These are phyloP conservation scores for Argentina anserina DNA, from an alignment of 306 rosid genomes.

Conservation along the genomic window DNA sequence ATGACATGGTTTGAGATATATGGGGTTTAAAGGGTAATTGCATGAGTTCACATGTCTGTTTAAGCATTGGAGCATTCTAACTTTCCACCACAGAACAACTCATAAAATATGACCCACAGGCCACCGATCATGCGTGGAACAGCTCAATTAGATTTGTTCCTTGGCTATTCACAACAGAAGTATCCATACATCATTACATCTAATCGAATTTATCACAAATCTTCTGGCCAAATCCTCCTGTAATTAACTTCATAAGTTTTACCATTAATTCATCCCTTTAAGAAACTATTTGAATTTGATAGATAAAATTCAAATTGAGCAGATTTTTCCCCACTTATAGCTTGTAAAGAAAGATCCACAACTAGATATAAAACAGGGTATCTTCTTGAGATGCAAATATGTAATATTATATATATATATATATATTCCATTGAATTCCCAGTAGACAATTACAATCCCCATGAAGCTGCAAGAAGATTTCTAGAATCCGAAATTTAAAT, in stretches of 20 bases:
- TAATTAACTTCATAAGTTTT: conserved; percentile 25
- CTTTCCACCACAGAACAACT: conserved; percentile 83
- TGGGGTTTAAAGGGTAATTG: conserved; percentile 60
- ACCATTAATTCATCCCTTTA: conserved; percentile 21
- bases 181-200: not conserved
- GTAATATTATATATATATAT: no score
- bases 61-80: conserved; percentile 52
- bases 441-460: conserved; percentile 23
- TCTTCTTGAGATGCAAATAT: conserved; percentile 13
- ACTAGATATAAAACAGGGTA: not conserved
- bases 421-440: not conserved
- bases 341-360: conserved; percentile 5
- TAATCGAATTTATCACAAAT: conserved; percentile 19
- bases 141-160: conserved; percentile 67
- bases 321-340: not conserved
- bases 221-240: not conserved
- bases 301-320: not conserved
- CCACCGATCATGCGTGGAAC: conserved; percentile 86
- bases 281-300: conserved; percentile 17
- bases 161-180: conserved; percentile 16
- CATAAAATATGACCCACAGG: conserved; percentile 85
- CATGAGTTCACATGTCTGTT: conserved; percentile 68
- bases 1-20: conserved; percentile 28
- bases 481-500: conserved; percentile 25
- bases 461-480: conserved; percentile 27